phyloP scores from a whole-genome alignment of 1,139 yeast genomes.

The Suhomyces bokatorum region DNA sequence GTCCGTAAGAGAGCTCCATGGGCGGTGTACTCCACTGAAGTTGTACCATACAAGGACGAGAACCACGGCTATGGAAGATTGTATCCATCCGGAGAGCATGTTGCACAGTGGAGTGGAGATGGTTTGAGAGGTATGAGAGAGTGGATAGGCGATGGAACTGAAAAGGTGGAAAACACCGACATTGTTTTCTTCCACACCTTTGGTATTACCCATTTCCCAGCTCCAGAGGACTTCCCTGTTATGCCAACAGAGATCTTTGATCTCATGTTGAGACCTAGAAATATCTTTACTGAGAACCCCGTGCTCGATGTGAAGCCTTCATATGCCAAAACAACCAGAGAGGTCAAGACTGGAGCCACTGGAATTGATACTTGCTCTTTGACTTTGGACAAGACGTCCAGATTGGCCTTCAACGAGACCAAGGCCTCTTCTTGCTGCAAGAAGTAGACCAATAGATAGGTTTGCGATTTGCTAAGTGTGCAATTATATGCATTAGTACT shows the following conservation, averaged over 20 bases:
- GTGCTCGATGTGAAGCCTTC: constrained; percentile 74
- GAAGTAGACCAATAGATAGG: background rate
- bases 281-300: constrained; percentile 76
- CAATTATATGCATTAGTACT: no score
- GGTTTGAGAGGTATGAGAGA: constrained; percentile 68
- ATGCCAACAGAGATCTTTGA: constrained; percentile 86
- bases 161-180: constrained; percentile 64
- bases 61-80: constrained; percentile 53
- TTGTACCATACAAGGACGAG: constrained; percentile 66
- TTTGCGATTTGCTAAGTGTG: no score
- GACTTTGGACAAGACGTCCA: constrained; percentile 42
- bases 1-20: constrained; percentile 82
- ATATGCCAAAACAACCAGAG: constrained; percentile 61
- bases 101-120: constrained; percentile 79
- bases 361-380: constrained; percentile 40
- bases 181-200: constrained; percentile 76
- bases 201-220: constrained; percentile 83
- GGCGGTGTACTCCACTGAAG: constrained; percentile 68
- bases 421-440: background rate
- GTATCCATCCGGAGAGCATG: constrained; percentile 80
- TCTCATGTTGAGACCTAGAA: constrained; percentile 73
- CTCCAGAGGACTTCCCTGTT: constrained; percentile 87
- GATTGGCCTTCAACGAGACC: constrained; percentile 34
- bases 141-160: constrained; percentile 72
- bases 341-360: constrained; percentile 45